Conservation (phyloP, 768 basidiomycete species). For the Lentinula aciculospora region DNA sequence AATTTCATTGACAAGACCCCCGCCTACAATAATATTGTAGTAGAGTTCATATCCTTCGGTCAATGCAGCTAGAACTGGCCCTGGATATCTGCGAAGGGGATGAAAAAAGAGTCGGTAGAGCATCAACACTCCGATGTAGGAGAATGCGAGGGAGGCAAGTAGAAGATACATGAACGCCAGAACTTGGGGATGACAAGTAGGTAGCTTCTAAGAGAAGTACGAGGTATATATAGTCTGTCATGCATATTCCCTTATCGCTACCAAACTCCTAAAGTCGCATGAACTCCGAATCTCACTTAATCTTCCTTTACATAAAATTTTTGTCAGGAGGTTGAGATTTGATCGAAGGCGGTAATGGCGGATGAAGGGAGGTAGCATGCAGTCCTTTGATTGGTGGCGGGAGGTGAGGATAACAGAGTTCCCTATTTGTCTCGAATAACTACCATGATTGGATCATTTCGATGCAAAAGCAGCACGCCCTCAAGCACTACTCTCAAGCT, state of each 20-base stretch:
- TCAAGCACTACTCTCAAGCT: too few species aligned
- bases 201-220: background rate
- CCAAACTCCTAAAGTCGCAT: too few species aligned
- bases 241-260: background rate
- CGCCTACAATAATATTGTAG: conserved; percentile 21
- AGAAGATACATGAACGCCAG: background rate
- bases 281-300: too few species aligned
- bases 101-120: conserved; percentile 20
- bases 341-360: too few species aligned
- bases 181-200: background rate
- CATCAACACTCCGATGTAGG: background rate
- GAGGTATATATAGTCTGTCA: background rate
- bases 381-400: too few species aligned
- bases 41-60: conserved; percentile 21
- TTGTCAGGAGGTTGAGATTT: too few species aligned
- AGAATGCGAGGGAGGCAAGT: background rate
- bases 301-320: too few species aligned
- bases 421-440: too few species aligned
- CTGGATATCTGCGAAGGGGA: conserved; percentile 22
- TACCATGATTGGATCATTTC: too few species aligned
- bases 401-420: too few species aligned
- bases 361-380: too few species aligned
- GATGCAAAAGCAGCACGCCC: too few species aligned
- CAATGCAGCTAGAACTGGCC: conserved; percentile 22
- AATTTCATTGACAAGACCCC: conserved; percentile 21